Conservation (phyloP, 1,284 basidiomycete species). For the Cutaneotrichosporon sp. region DNA sequence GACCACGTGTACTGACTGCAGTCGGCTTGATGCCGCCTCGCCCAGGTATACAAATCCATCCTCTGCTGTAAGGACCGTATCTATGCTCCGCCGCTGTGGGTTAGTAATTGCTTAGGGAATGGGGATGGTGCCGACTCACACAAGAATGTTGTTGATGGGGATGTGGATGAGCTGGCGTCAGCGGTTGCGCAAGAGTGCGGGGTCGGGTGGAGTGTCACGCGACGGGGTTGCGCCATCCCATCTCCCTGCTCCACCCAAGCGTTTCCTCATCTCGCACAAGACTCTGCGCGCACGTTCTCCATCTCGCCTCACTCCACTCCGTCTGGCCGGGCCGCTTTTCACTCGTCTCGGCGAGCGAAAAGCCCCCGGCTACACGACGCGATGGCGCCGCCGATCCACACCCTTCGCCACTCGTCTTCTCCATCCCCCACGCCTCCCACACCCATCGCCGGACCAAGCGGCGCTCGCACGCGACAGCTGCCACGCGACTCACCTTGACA, state of each 20-base stretch:
- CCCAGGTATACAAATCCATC: slow-evolving; percentile 25
- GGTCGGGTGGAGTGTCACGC: not conserved
- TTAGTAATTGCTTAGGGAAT: slow-evolving; percentile 7
- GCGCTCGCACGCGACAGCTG: too few relatives aligned
- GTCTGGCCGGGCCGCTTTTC: too few relatives aligned
- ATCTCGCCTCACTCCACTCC: too few relatives aligned
- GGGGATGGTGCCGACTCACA: slow-evolving; percentile 63
- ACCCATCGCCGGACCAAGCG: not conserved
- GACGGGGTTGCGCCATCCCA: too few relatives aligned
- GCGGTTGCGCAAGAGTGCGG: not conserved
- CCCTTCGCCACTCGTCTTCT: not conserved
- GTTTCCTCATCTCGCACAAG: too few relatives aligned
- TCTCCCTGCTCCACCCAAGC: too few relatives aligned
- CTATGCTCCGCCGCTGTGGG: slow-evolving; percentile 26
- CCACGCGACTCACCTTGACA: slow-evolving; percentile 69
- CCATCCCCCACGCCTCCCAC: not conserved
- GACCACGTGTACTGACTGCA: not conserved
- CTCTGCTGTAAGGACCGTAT: not conserved
- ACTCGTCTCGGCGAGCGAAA: too few relatives aligned
- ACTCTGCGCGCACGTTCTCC: too few relatives aligned
- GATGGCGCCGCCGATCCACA: not conserved
- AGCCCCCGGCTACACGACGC: too few relatives aligned
- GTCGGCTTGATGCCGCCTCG: not conserved
- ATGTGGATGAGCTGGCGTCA: slow-evolving; percentile 64
- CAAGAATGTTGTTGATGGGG: slow-evolving; percentile 93